A percentile compares a stretch with the other conserved stretches of the same genome.
Evolutionary conservation across 2,329 filamentous ascomycete species (phyloP).

Genomic region (Delphinella strobiligena): DNA sequence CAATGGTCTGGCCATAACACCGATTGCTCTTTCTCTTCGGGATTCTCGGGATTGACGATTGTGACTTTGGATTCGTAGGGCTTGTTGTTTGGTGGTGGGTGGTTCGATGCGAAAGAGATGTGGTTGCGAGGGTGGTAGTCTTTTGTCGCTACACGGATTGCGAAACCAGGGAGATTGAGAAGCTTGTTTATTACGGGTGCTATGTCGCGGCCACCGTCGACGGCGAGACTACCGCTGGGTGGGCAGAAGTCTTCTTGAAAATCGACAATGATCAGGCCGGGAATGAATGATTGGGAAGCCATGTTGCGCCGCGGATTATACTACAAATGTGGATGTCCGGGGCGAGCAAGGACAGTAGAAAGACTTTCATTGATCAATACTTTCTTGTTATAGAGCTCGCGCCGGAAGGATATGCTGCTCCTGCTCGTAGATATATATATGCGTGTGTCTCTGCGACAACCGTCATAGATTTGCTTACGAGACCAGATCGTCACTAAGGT

Average conservation of each 20-base stretch:
- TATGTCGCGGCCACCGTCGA: constrained; percentile 60
- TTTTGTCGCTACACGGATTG: constrained; percentile 69
- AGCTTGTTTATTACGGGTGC: constrained; percentile 62
- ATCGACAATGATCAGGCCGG: constrained; percentile 44
- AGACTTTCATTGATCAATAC: too few relatives aligned
- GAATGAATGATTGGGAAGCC: constrained; percentile 1
- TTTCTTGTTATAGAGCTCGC: too few relatives aligned
- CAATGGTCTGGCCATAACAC: constrained; percentile 88
- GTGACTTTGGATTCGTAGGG: constrained; percentile 55
- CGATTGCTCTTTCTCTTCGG: constrained; percentile 46
- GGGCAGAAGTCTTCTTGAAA: constrained; percentile 93
- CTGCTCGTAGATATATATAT: too few relatives aligned
- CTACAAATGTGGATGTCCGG: too few relatives aligned
- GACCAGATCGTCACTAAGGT: too few relatives aligned
- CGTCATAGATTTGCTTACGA: too few relatives aligned
- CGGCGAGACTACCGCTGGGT: constrained; percentile 77
- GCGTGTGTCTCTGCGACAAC: too few relatives aligned
- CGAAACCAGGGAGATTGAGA: constrained; percentile 54
- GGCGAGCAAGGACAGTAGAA: too few relatives aligned
- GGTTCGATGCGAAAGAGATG: constrained; percentile 80
- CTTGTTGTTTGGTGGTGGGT: constrained; percentile 47
- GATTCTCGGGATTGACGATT: constrained; percentile 57
- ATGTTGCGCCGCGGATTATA: too few relatives aligned
- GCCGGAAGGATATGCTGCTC: too few relatives aligned
- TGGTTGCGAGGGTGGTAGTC: constrained; percentile 80